Conservation (phyloP, 1,284 basidiomycete genomes). For the Rhizopogon hawkerae region DNA sequence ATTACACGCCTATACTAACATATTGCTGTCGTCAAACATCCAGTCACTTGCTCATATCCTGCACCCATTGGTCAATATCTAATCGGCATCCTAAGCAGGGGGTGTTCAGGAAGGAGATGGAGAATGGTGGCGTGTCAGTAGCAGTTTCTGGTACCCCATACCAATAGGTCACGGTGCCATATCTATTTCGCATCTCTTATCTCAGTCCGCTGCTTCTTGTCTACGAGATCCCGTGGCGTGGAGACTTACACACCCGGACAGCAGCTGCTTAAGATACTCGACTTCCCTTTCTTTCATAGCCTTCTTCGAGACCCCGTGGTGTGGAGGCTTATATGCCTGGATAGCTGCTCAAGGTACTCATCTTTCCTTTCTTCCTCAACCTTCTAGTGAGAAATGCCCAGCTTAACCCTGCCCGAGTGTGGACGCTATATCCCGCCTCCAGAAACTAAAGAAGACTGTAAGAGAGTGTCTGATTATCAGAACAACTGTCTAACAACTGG, state of each 20-base stretch:
- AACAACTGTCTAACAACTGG: background rate
- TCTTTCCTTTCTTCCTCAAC: background rate
- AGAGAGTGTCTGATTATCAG: background rate
- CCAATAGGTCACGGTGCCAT: background rate
- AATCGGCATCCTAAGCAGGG: too few species aligned
- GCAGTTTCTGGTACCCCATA: too few species aligned
- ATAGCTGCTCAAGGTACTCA: background rate
- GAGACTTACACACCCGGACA: background rate
- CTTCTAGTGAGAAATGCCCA: background rate
- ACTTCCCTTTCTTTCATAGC: background rate
- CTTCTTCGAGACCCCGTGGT: background rate
- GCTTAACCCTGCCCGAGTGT: constrained; percentile 4
- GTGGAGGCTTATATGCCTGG: background rate
- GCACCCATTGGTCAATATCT: too few species aligned
- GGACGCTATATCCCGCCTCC: constrained; percentile 2
- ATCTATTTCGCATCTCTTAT: background rate
- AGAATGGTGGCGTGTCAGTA: too few species aligned
- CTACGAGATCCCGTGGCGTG: background rate
- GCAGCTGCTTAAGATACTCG: background rate
- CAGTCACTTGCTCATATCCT: too few species aligned
- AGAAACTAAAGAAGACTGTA: background rate
- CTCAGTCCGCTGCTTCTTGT: background rate
- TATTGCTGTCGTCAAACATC: too few species aligned
- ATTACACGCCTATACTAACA: too few species aligned
- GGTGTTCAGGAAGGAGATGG: too few species aligned